phyloP scores from a whole-genome alignment of 257 asterid genomes.

The Solanum rostratum region DNA sequence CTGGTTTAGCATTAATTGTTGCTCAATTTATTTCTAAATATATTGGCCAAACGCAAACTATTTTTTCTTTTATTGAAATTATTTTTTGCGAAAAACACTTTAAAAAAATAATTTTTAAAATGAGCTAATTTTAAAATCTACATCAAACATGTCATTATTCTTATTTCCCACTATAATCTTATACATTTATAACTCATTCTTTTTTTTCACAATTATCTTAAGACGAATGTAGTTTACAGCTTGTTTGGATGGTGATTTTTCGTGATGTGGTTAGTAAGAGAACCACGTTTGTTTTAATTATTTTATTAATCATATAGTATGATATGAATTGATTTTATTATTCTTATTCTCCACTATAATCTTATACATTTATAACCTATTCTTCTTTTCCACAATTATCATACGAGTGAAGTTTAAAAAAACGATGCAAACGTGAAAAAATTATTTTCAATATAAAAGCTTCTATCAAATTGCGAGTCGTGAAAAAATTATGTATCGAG shows the following conservation, averaged over 20 bases:
- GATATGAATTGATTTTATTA: too few relatives aligned
- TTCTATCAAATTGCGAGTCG: neutral
- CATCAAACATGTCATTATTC: too few relatives aligned
- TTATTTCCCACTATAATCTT: neutral
- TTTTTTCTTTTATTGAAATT: too few relatives aligned
- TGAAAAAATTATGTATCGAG: neutral
- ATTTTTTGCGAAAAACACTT: too few relatives aligned
- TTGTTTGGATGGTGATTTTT: too few relatives aligned
- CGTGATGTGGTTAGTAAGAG: too few relatives aligned
- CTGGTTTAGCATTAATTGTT: neutral
- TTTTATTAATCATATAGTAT: too few relatives aligned
- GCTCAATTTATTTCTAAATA: neutral
- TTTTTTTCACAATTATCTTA: accelerated
- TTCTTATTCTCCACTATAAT: too few relatives aligned
- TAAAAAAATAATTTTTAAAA: neutral
- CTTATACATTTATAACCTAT: neutral
- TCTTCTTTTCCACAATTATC: accelerated
- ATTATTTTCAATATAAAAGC: neutral
- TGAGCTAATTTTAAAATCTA: neutral
- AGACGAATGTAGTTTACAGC: too few relatives aligned
- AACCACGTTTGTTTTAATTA: too few relatives aligned
- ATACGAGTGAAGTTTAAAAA: neutral
- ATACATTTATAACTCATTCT: neutral
- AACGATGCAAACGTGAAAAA: neutral
- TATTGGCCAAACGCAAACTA: neutral